Percentiles rank a stretch among this genome's conserved stretches.
Conservation (phyloP, 2,329 filamentous ascomycete species). For the Penicillium brasilianum region DNA sequence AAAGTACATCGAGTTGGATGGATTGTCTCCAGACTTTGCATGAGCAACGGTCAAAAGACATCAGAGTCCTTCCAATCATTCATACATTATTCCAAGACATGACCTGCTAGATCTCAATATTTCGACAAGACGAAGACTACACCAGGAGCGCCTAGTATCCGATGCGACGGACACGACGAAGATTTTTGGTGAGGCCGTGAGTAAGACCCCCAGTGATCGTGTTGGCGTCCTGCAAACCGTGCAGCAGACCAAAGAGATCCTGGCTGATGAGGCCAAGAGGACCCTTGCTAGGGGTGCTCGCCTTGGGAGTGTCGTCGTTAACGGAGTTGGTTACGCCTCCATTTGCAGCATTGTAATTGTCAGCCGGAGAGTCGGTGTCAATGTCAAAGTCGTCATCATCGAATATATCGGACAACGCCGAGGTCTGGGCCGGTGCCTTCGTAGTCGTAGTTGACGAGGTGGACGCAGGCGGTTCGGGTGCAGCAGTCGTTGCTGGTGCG, state of each 20-base stretch:
- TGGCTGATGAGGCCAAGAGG: slow-evolving; percentile 13
- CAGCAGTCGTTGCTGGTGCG: slow-evolving; percentile 5
- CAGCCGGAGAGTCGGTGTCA: not conserved
- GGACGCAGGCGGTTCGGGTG: slow-evolving; percentile 11
- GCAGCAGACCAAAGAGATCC: slow-evolving; percentile 23
- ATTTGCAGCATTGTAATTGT: not conserved
- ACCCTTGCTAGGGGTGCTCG: not conserved
- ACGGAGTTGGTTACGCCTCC: not conserved
- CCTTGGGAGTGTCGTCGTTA: slow-evolving; percentile 1
- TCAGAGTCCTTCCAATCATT: not conserved
- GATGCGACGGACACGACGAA: slow-evolving; percentile 22
- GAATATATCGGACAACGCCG: not conserved
- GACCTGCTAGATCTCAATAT: not conserved
- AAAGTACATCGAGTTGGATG: slow-evolving; percentile 8
- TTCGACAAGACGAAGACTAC: not conserved
- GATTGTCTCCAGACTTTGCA: not conserved
- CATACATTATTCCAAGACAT: not conserved
- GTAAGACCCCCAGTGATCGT: slow-evolving; percentile 6
- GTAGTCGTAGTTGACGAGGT: slow-evolving; percentile 13
- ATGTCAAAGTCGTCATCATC: not conserved
- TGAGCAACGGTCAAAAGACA: not conserved
- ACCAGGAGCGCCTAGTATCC: slow-evolving; percentile 4
- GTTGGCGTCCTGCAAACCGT: slow-evolving; percentile 22
- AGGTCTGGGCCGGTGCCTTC: slow-evolving; percentile 4
- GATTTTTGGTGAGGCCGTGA: slow-evolving; percentile 17